Evolutionary conservation across 768 basidiomycete genomes (phyloP), one percentile per base, ranked within the genome.

Genomic region (Boletus fagicola): DNA sequence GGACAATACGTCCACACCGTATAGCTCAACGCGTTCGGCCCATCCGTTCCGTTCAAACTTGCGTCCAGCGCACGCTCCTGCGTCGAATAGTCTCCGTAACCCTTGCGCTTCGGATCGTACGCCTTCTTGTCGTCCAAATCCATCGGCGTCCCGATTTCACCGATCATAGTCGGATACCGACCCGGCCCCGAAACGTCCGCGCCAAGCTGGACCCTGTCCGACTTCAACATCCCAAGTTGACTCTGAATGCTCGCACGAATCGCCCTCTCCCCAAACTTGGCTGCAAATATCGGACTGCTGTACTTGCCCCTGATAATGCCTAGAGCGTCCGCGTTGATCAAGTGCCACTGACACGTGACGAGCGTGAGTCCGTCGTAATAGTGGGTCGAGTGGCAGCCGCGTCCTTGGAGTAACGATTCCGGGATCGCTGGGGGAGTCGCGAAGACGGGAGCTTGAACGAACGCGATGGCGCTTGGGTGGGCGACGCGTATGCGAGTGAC

Each of bases 331-430:
- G 93, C 94, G 65, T 98, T 98, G 80, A 93, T 90, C 86, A 88
- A 88, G 68, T 94, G 88, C 92, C 91, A 94, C 65, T 94, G 92
- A 36, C 92, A 80, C 35, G 91, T 90, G n/a, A 98, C 78, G 42
- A 98, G 82, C 0, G 96, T 98, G 40, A 98, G 76, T 1, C 95
- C 95, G 64, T 98, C 95, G 66, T 98, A 98, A 71, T 94, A 98
- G 70, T 98, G 96, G 0, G 86, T 79, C 5, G 89, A 86, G 62
- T 91, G 88, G 33, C 76, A 83, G 30, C 81, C 86, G 2, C 88
- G 84, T 2, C 94, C 86, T 15, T 82, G 79, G 18, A 85, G 72
- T 15, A 86, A 72, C 10, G 81, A 79, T 24, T 81, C 79, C 9
- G 81, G 79, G 1, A 85, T 69, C 24, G 71, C 63, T 0, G 94